A percentile compares a stretch with the other conserved stretches of the same genome.
phyloP scores from a whole-genome alignment of 2,329 filamentous ascomycete genomes.

The Neocatenulostroma microsporum region DNA sequence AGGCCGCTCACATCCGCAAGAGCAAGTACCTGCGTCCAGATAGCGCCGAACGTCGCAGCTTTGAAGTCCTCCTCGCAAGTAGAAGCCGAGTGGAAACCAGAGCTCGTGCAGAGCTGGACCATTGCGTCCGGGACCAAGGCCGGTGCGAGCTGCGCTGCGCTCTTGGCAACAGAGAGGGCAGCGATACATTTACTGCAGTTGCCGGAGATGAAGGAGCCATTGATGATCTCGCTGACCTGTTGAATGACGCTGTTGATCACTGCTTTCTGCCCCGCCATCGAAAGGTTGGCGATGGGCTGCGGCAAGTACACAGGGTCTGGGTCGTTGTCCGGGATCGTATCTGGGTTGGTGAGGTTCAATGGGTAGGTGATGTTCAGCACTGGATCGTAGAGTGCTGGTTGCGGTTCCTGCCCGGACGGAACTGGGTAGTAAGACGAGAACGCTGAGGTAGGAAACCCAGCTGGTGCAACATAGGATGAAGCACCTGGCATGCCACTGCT shows the following conservation, averaged over 20 bases:
- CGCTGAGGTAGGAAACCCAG: conserved; percentile 13
- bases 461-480: conserved; percentile 10
- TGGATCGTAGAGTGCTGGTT: conserved; percentile 48
- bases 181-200: conserved; percentile 50
- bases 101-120: conserved; percentile 44
- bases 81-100: conserved; percentile 39
- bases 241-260: conserved; percentile 38
- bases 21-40: conserved; percentile 52
- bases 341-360: conserved; percentile 48
- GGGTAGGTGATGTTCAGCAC: conserved; percentile 47
- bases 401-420: conserved; percentile 44
- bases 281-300: conserved; percentile 39
- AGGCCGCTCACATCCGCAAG: conserved; percentile 46
- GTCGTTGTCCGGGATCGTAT: conserved; percentile 43
- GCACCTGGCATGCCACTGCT: conserved; percentile 9
- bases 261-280: conserved; percentile 31
- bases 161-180: conserved; percentile 44
- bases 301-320: conserved; percentile 47
- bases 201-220: conserved; percentile 23
- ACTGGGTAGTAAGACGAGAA: conserved; percentile 25
- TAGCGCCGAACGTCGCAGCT: conserved; percentile 43
- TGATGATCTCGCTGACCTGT: conserved; percentile 42
- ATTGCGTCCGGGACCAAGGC: conserved; percentile 44
- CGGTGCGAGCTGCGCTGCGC: conserved; percentile 45
- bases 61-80: conserved; percentile 44